Percentiles rank a stretch among this genome's conserved stretches.
These are phyloP conservation scores for Penicillium capsulatum DNA, from an alignment of 2,329 filamentous ascomycete species.

Conservation along the genomic window DNA sequence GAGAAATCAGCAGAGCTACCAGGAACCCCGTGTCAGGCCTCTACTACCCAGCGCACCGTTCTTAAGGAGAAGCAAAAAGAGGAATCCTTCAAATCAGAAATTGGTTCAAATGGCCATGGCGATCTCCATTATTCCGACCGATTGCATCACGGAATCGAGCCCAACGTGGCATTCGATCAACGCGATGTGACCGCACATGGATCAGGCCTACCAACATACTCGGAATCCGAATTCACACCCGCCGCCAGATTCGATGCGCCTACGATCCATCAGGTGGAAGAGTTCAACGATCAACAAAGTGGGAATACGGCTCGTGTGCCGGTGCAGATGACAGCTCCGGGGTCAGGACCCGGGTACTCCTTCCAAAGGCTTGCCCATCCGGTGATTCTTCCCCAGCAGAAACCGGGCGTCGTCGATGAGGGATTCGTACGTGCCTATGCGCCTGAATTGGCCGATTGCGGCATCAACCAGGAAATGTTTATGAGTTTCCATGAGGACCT, in stretches of 20 bases:
- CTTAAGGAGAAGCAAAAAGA: background rate
- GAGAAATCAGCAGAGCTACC: background rate
- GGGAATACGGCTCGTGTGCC: conserved; percentile 7
- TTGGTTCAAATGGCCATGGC: conserved; percentile 3
- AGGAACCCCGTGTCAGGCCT: background rate
- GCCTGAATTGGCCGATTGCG: conserved; percentile 7
- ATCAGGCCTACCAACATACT: conserved; percentile 4
- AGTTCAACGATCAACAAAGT: background rate
- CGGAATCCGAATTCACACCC: conserved; percentile 3
- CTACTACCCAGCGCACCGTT: background rate
- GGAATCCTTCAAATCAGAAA: background rate
- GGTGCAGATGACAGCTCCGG: conserved; percentile 10
- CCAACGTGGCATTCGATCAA: conserved; percentile 12
- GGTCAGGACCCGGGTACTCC: conserved; percentile 4
- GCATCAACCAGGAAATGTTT: conserved; percentile 10
- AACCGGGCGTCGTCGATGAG: conserved; percentile 7
- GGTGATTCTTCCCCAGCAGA: conserved; percentile 13
- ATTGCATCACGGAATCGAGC: too few species aligned
- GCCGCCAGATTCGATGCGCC: background rate
- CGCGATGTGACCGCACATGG: conserved; percentile 11
- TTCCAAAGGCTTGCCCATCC: conserved; percentile 4
- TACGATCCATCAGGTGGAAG: background rate
- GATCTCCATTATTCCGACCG: background rate
- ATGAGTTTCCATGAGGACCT: conserved; percentile 8
- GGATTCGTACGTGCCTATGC: conserved; percentile 15